A percentile compares a stretch with the other conserved stretches of the same genome.
These are phyloP conservation scores for Daldinia caldariorum DNA, from an alignment of 495 filamentous ascomycete species.

Conservation along the genomic window DNA sequence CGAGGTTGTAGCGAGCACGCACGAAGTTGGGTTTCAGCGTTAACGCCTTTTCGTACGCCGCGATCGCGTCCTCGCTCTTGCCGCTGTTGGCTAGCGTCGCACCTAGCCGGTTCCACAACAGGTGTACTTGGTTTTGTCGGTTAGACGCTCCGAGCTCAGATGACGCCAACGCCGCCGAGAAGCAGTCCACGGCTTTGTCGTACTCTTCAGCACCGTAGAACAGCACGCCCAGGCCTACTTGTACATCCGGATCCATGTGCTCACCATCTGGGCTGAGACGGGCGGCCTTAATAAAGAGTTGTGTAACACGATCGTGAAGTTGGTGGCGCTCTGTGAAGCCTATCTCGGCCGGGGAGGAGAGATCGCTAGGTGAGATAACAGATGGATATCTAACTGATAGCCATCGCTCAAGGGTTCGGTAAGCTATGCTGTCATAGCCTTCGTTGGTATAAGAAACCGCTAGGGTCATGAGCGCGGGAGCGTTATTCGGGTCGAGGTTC, in stretches of 20 bases:
- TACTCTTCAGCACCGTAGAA: constrained; percentile 99
- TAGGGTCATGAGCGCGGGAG: constrained; percentile 91
- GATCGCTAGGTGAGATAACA: constrained; percentile 71
- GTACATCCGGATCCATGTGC: constrained; percentile 97
- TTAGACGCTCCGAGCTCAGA: constrained; percentile 82
- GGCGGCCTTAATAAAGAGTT: constrained; percentile 89
- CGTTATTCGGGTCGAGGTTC: constrained; percentile 84
- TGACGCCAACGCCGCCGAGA: constrained; percentile 84
- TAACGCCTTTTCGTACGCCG: constrained; percentile 92
- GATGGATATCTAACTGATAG: constrained; percentile 89
- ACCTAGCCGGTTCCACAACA: constrained; percentile 97
- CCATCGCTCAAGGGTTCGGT: constrained; percentile 97
- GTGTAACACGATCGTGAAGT: constrained; percentile 88
- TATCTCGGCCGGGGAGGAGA: constrained; percentile 76
- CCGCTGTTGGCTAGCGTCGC: constrained; percentile 96
- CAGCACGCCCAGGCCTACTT: constrained; percentile 95
- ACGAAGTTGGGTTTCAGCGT: constrained; percentile 94
- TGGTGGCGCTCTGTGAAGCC: constrained; percentile 92
- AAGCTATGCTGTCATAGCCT: constrained; percentile 95
- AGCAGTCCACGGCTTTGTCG: constrained; percentile 98
- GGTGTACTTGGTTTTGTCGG: constrained; percentile 79
- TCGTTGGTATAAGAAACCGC: constrained; percentile 99
- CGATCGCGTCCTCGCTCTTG: constrained; percentile 92
- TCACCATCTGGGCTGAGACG: constrained; percentile 85
- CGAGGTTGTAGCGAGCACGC: constrained; percentile 94